phyloP scores from a whole-genome alignment of 2,329 filamentous ascomycete species.

The Gliomastix tumulicola region DNA sequence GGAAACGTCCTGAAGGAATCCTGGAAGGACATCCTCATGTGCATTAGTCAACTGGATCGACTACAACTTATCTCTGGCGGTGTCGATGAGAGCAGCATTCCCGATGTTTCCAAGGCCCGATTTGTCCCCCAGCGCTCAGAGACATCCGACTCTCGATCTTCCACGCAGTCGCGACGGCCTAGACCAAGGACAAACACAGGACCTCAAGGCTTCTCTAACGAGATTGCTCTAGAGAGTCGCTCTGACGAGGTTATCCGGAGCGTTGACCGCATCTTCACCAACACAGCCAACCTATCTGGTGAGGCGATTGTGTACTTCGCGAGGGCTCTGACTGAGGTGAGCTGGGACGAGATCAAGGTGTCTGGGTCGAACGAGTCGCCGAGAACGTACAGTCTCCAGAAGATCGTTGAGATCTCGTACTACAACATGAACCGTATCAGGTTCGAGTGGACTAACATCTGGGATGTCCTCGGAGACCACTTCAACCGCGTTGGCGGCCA shows the following conservation, averaged over 20 bases:
- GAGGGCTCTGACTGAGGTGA: conserved; percentile 85
- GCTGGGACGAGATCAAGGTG: conserved; percentile 98
- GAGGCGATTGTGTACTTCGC: conserved; percentile 97
- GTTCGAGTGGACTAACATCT: conserved; percentile 97
- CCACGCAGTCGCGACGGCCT: conserved; percentile 49
- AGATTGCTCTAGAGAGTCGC: conserved; percentile 85
- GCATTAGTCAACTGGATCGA: conserved; percentile 90
- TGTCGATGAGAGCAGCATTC: conserved; percentile 85
- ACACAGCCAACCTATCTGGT: conserved; percentile 85
- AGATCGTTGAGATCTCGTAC: conserved; percentile 97
- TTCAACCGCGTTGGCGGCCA: conserved; percentile 98
- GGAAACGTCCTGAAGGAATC: conserved; percentile 84
- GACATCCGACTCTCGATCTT: conserved; percentile 54
- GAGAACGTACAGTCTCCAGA: conserved; percentile 93
- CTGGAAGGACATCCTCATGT: conserved; percentile 93
- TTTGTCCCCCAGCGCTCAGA: conserved; percentile 56
- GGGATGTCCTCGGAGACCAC: conserved; percentile 94
- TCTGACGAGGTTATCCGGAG: conserved; percentile 89
- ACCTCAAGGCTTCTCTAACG: conserved; percentile 61
- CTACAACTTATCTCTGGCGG: conserved; percentile 92
- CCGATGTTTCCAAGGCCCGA: conserved; percentile 81
- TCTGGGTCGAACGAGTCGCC: conserved; percentile 94
- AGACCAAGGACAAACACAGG: conserved; percentile 48
- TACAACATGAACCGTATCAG: conserved; percentile 99
- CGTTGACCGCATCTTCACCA: conserved; percentile 94